These are phyloP conservation scores for Tausonia pullulans DNA, from an alignment of 1,284 basidiomycete species.

Conservation along the genomic window DNA sequence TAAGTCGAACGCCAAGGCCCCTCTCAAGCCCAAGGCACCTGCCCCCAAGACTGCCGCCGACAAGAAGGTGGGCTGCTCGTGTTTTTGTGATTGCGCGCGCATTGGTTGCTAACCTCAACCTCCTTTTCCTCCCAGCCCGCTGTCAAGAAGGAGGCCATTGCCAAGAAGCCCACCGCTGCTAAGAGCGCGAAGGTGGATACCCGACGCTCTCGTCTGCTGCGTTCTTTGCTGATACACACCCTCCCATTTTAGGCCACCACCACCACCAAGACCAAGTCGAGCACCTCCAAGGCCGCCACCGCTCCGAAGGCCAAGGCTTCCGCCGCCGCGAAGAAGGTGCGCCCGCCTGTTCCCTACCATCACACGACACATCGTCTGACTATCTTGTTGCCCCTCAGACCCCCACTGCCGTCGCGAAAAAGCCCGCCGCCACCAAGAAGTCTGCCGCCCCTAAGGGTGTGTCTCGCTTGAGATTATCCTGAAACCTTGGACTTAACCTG, in stretches of 20 bases:
- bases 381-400: not conserved
- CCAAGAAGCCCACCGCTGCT: slow-evolving; percentile 21
- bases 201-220: not conserved
- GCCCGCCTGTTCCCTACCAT: not conserved
- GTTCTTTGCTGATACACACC: not conserved
- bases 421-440: too few relatives aligned
- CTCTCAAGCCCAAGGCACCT: not conserved
- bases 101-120: not conserved
- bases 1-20: slow-evolving; percentile 14
- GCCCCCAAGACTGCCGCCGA: not conserved
- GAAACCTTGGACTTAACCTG: too few relatives aligned
- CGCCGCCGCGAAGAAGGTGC: too few relatives aligned
- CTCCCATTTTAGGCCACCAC: not conserved
- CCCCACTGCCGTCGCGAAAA: not conserved
- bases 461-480: too few relatives aligned
- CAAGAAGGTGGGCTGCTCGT: slow-evolving; percentile 9
- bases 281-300: slow-evolving; percentile 19
- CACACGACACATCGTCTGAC: not conserved
- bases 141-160: slow-evolving; percentile 12
- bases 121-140: not conserved
- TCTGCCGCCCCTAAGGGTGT: too few relatives aligned
- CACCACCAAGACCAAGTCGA: slow-evolving; percentile 26
- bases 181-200: slow-evolving; percentile 15
- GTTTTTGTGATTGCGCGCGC: not conserved
- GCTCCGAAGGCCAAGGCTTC: slow-evolving; percentile 14